Evolutionary conservation across 2,329 filamentous ascomycete species (phyloP).

Genomic region (Talaromyces sp.): DNA sequence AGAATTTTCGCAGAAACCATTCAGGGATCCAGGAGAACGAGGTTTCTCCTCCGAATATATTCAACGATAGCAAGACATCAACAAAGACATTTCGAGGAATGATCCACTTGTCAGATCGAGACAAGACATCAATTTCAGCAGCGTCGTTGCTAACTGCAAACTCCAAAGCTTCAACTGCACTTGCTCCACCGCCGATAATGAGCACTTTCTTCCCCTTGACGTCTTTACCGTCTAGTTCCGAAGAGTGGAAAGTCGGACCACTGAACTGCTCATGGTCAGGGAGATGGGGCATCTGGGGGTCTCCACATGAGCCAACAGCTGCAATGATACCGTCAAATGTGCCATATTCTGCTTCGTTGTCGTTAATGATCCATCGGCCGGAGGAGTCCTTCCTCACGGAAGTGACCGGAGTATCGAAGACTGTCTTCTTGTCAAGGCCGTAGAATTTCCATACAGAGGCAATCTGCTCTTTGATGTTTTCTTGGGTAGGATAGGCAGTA

Average conservation of each 20-base stretch:
- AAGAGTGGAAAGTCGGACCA: slow-evolving; percentile 73
- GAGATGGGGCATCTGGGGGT: slow-evolving; percentile 70
- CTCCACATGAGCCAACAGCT: slow-evolving; percentile 77
- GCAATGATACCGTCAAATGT: slow-evolving; percentile 76
- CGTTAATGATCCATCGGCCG: slow-evolving; percentile 76
- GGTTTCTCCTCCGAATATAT: slow-evolving; percentile 77
- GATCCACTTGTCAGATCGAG: slow-evolving; percentile 82
- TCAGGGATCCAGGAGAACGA: slow-evolving; percentile 76
- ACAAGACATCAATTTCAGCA: slow-evolving; percentile 67
- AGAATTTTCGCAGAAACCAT: slow-evolving; percentile 69
- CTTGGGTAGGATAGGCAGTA: slow-evolving; percentile 71
- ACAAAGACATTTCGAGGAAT: slow-evolving; percentile 77
- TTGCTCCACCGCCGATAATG: slow-evolving; percentile 76
- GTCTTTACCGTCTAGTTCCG: slow-evolving; percentile 68
- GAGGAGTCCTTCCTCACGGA: slow-evolving; percentile 67
- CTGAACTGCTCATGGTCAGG: slow-evolving; percentile 70
- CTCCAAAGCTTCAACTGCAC: slow-evolving; percentile 78
- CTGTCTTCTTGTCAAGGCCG: slow-evolving; percentile 66
- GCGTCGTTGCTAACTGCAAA: slow-evolving; percentile 69
- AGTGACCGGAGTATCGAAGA: slow-evolving; percentile 68
- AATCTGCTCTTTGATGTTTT: slow-evolving; percentile 73
- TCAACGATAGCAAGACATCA: slow-evolving; percentile 70
- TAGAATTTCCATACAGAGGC: slow-evolving; percentile 72
- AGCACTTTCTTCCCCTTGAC: slow-evolving; percentile 73
- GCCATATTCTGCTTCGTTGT: slow-evolving; percentile 66